phyloP scores from a whole-genome alignment of 2,329 filamentous ascomycete species.

The Neurospora sp. region DNA sequence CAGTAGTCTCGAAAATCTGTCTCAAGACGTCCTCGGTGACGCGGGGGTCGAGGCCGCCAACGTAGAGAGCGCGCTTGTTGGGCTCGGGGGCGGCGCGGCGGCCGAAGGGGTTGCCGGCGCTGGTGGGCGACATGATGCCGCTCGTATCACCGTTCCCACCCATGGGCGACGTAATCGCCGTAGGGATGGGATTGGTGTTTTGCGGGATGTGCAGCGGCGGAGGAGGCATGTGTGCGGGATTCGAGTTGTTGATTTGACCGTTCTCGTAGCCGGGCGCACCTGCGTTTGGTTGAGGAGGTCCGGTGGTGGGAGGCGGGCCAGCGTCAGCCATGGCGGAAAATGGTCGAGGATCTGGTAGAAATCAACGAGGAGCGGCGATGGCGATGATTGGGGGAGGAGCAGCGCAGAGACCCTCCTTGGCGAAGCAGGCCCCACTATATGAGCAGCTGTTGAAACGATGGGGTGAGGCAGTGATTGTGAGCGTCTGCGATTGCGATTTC shows the following conservation, averaged over 20 bases:
- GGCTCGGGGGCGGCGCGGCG: conserved; percentile 92
- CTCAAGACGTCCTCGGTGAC: conserved; percentile 94
- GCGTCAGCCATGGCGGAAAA: conserved; percentile 64
- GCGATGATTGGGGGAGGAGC: conserved; percentile 15
- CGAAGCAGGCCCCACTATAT: conserved; percentile 12
- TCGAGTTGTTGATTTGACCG: conserved; percentile 60
- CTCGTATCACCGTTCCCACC: conserved; percentile 49
- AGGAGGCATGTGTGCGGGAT: conserved; percentile 74
- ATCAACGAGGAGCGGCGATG: conserved; percentile 5
- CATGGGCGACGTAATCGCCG: conserved; percentile 82
- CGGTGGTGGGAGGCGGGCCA: conserved; percentile 49
- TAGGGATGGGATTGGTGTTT: conserved; percentile 92
- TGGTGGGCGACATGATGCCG: conserved; percentile 75
- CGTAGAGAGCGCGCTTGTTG: conserved; percentile 95
- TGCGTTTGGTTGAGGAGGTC: conserved; percentile 56
- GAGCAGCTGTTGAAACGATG: not conserved
- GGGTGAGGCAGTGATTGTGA: not conserved
- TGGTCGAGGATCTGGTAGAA: conserved; percentile 9
- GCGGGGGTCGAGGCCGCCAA: conserved; percentile 87
- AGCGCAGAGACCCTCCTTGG: conserved; percentile 9
- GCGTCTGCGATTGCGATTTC: not conserved
- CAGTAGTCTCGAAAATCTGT: conserved; percentile 97
- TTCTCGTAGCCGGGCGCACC: conserved; percentile 71
- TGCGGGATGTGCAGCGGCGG: conserved; percentile 89
- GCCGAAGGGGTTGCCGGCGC: conserved; percentile 61